phyloP scores from a whole-genome alignment of 73 alveolate species.

The Paraurostyla sp. region DNA sequence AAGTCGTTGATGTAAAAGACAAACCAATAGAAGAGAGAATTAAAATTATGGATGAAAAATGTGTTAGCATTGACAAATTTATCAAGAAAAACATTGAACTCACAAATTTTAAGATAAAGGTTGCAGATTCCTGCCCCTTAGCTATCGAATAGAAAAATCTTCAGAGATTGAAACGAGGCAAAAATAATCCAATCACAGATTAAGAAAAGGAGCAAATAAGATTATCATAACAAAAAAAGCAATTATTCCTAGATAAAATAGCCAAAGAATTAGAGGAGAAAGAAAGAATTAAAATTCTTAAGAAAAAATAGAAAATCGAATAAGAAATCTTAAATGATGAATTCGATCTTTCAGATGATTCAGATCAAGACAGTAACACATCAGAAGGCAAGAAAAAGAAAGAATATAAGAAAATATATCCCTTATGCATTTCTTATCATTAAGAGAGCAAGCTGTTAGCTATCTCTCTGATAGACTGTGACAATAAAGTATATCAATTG shows the following conservation, averaged over 20 bases:
- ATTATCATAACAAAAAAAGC: conserved; percentile 7
- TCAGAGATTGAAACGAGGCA: not conserved
- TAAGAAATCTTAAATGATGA: not conserved
- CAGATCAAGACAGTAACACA: not conserved
- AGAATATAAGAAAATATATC: conserved; percentile 60
- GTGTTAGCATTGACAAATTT: not conserved
- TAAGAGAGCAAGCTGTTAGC: conserved; percentile 36
- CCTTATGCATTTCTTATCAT: conserved; percentile 57
- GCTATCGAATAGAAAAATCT: conserved; percentile 9
- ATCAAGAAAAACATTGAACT: conserved; percentile 29
- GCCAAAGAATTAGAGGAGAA: conserved; percentile 42
- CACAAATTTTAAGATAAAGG: conserved; percentile 31
- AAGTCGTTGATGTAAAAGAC: not conserved
- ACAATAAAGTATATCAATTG: conserved; percentile 30
- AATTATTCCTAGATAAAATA: conserved; percentile 34
- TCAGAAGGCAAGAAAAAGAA: conserved; percentile 2
- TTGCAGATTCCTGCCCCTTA: conserved; percentile 56
- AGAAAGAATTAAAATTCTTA: not conserved
- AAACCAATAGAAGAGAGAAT: conserved; percentile 36
- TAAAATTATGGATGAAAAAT: not conserved
- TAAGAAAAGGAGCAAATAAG: conserved; percentile 21
- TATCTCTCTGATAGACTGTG: conserved; percentile 64
- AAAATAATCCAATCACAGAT: conserved; percentile 16
- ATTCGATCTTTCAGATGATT: not conserved
- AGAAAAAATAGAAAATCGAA: not conserved